Conservation (phyloP, 495 filamentous ascomycete species). For the Neurospora discreta region DNA sequence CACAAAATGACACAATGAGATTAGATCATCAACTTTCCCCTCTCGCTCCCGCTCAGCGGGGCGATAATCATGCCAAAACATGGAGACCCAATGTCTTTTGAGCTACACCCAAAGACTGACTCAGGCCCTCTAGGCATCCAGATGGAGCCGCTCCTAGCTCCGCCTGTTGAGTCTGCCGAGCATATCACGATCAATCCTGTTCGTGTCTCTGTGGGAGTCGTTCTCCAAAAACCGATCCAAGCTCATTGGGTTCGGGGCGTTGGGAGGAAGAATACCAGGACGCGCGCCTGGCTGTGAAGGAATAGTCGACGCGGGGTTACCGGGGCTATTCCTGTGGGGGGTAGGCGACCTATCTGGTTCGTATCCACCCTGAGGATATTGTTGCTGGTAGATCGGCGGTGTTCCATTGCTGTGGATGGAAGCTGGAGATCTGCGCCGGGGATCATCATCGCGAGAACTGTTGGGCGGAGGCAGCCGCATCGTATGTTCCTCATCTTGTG, state of each 20-base stretch:
- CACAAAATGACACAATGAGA: background rate
- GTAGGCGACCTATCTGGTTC: constrained; percentile 14
- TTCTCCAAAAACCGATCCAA: constrained; percentile 29
- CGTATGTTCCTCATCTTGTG: constrained; percentile 29
- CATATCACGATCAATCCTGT: constrained; percentile 36
- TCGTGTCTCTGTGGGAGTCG: constrained; percentile 11
- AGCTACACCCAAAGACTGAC: background rate
- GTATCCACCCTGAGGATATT: constrained; percentile 16
- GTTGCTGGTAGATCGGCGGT: constrained; percentile 21
- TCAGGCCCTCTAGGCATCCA: background rate
- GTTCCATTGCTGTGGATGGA: constrained; percentile 31
- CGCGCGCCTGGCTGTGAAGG: background rate
- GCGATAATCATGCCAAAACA: background rate
- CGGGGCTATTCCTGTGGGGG: constrained; percentile 19
- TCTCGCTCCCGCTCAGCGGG: background rate
- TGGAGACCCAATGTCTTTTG: background rate
- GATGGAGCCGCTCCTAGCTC: background rate
- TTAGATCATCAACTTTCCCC: background rate
- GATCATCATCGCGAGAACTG: constrained; percentile 31
- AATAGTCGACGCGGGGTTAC: constrained; percentile 3
- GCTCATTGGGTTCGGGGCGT: constrained; percentile 29
- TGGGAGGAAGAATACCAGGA: background rate
- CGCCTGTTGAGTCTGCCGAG: constrained; percentile 22
- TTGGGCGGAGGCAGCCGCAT: constrained; percentile 35
- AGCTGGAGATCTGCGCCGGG: constrained; percentile 34